phyloP scores from a whole-genome alignment of 768 basidiomycete genomes.

The Lentinula edodes region DNA sequence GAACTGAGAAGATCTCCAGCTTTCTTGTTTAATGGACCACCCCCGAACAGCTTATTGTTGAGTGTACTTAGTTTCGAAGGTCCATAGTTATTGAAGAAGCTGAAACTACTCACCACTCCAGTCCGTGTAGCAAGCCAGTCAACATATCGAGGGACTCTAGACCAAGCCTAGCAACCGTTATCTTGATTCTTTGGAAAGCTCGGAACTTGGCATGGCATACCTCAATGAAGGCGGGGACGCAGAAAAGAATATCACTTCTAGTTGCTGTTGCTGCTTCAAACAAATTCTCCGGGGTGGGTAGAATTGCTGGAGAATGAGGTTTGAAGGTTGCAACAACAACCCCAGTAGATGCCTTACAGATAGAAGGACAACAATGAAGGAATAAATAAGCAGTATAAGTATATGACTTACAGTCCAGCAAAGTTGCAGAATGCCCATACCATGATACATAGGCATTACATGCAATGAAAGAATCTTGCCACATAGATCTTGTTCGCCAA shows the following conservation, averaged over 20 bases:
- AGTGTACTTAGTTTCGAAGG: no score
- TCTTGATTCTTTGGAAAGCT: neutral
- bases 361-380: no score
- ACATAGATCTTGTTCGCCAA: conserved; percentile 19
- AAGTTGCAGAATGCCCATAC: conserved; percentile 16
- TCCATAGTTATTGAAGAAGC: neutral
- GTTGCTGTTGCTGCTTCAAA: no score
- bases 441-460: conserved; percentile 23
- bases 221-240: no score
- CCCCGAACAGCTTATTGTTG: conserved; percentile 25
- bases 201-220: no score
- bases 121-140: conserved; percentile 24
- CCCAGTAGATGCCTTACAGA: no score
- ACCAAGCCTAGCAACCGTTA: conserved; percentile 18
- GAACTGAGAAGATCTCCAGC: conserved; percentile 26
- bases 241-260: no score
- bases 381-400: no score
- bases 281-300: no score
- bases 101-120: conserved; percentile 22
- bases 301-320: no score
- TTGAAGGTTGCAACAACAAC: no score
- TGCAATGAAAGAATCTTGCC: conserved; percentile 14
- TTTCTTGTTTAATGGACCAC: conserved; percentile 32
- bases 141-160: conserved; percentile 17
- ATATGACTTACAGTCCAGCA: conserved; percentile 16